These are phyloP conservation scores for Alternaria incomplexa DNA, from an alignment of 2,329 filamentous ascomycete genomes.

Conservation along the genomic window DNA sequence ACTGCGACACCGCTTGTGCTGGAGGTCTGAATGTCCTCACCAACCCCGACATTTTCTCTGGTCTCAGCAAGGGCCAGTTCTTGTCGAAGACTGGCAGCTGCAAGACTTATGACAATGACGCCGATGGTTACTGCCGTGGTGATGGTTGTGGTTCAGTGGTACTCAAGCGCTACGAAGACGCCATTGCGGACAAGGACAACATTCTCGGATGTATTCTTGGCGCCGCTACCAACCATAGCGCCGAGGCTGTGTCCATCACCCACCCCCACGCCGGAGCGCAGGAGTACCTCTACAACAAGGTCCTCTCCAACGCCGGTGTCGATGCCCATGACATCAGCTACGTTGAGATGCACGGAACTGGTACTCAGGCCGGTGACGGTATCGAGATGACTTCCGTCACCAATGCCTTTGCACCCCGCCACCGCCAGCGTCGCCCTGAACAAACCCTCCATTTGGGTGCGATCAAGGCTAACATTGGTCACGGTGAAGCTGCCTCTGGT, in stretches of 20 bases:
- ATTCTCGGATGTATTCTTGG: constrained; percentile 76
- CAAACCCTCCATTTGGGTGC: constrained; percentile 60
- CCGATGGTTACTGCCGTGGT: constrained; percentile 82
- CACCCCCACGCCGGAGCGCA: constrained; percentile 81
- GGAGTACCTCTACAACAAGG: constrained; percentile 70
- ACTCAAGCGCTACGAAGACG: constrained; percentile 80
- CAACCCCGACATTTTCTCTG: constrained; percentile 80
- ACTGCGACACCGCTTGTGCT: constrained; percentile 81
- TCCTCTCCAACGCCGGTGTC: constrained; percentile 75
- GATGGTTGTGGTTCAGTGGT: constrained; percentile 77
- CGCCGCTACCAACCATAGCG: constrained; percentile 80
- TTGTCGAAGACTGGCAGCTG: constrained; percentile 77
- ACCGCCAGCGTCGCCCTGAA: constrained; percentile 57
- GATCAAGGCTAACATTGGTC: constrained; percentile 63
- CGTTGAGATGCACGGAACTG: constrained; percentile 89
- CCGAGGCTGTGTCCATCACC: constrained; percentile 81
- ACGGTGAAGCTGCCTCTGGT: constrained; percentile 61
- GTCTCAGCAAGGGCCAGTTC: constrained; percentile 77
- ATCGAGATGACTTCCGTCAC: constrained; percentile 82
- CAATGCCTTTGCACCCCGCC: constrained; percentile 64
- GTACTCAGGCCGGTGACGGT: constrained; percentile 83
- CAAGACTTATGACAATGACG: constrained; percentile 80
- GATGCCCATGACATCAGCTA: constrained; percentile 80
- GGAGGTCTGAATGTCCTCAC: constrained; percentile 80
- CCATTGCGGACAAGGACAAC: constrained; percentile 74